phyloP scores from a whole-genome alignment of 1,139 yeast species.

The Candida smagusa region DNA sequence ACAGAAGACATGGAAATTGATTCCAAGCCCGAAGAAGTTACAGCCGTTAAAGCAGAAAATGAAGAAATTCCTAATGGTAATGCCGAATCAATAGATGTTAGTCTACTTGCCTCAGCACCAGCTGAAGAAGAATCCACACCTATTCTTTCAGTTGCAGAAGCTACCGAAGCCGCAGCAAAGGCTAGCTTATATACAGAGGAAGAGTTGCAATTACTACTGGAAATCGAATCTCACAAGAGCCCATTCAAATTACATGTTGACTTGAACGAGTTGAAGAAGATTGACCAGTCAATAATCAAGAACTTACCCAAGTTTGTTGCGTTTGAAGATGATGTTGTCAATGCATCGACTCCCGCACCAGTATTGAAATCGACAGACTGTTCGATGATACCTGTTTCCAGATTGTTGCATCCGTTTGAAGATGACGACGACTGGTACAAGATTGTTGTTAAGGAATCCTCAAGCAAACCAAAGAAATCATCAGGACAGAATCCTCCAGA shows the following conservation, averaged over 20 bases:
- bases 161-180: conserved; percentile 2
- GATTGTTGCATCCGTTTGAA: conserved; percentile 59
- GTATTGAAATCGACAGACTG: conserved; percentile 18
- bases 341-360: conserved; percentile 8
- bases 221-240: conserved; percentile 12
- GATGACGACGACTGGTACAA: conserved; percentile 65
- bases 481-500: conserved; percentile 29
- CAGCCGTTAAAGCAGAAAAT: conserved; percentile 1
- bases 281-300: conserved; percentile 53
- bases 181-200: conserved; percentile 2
- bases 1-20: neutral
- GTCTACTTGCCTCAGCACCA: conserved; percentile 7
- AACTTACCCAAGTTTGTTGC: conserved; percentile 56
- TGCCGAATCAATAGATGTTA: conserved; percentile 1
- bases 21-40: neutral
- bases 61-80: conserved; percentile 1
- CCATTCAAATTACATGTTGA: conserved; percentile 60
- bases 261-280: conserved; percentile 48
- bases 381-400: conserved; percentile 53
- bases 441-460: conserved; percentile 50
- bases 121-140: conserved; percentile 2
- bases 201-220: conserved; percentile 5
- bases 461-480: conserved; percentile 13
- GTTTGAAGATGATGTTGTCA: conserved; percentile 30
- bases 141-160: conserved; percentile 1